These are phyloP conservation scores for Diaporthe sp. DNA, from an alignment of 2,329 filamentous ascomycete species.

Conservation along the genomic window DNA sequence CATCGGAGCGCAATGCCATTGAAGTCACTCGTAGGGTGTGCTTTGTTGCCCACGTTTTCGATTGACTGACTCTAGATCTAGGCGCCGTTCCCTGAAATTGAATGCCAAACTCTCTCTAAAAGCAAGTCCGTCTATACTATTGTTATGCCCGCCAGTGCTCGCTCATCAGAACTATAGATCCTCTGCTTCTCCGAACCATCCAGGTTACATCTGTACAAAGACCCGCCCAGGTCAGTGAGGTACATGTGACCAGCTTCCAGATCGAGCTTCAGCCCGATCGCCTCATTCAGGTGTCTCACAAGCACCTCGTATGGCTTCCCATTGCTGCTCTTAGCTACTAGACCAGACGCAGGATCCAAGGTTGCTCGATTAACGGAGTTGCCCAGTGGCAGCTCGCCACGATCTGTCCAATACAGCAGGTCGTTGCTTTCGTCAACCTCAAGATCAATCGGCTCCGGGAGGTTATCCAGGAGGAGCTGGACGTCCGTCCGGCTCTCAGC, in stretches of 20 bases:
- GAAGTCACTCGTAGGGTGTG: background rate
- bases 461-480: constrained; percentile 55
- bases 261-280: constrained; percentile 42
- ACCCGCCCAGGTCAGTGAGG: constrained; percentile 41
- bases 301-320: constrained; percentile 41
- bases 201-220: constrained; percentile 37
- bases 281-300: constrained; percentile 40
- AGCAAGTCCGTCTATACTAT: background rate
- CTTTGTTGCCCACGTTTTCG: background rate
- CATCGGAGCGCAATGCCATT: background rate
- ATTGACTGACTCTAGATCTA: background rate
- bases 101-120: background rate
- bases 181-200: constrained; percentile 38
- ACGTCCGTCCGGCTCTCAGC: constrained; percentile 55
- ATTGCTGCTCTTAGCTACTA: background rate
- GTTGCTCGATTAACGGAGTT: constrained; percentile 64
- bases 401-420: constrained; percentile 71
- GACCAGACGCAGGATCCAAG: constrained; percentile 36
- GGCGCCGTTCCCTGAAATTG: background rate
- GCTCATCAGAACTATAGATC: constrained; percentile 35
- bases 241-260: constrained; percentile 30
- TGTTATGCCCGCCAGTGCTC: constrained; percentile 28
- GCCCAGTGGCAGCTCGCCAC: constrained; percentile 69
- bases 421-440: constrained; percentile 62
- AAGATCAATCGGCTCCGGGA: constrained; percentile 71